Conservation (phyloP, 495 filamentous ascomycete species). For the Glonium stellatum region DNA sequence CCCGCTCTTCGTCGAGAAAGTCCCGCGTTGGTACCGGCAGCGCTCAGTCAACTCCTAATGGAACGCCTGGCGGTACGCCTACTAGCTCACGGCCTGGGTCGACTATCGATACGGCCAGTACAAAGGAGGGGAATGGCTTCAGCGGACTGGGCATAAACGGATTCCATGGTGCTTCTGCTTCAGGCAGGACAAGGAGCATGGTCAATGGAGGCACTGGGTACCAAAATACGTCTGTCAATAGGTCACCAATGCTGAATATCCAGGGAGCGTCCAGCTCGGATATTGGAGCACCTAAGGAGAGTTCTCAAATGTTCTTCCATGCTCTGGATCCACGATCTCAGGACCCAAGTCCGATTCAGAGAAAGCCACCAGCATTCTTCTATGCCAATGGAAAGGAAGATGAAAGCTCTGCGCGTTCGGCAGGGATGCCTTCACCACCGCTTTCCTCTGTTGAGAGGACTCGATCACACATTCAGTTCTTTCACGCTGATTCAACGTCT, state of each 20-base stretch:
- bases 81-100: conserved; percentile 13
- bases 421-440: conserved; percentile 26
- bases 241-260: conserved; percentile 10
- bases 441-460: conserved; percentile 21
- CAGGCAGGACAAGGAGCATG: conserved; percentile 21
- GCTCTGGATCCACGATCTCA: conserved; percentile 31
- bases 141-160: conserved; percentile 16
- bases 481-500: conserved; percentile 47
- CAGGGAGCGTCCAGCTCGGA: conserved; percentile 6
- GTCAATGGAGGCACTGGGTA: conserved; percentile 16
- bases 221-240: conserved; percentile 14
- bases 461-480: conserved; percentile 30
- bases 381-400: conserved; percentile 36
- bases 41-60: conserved; percentile 28
- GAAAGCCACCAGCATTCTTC: conserved; percentile 34
- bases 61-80: conserved; percentile 27
- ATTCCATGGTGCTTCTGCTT: not conserved
- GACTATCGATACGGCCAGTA: conserved; percentile 7
- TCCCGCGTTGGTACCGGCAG: conserved; percentile 32
- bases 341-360: conserved; percentile 20
- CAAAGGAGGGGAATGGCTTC: conserved; percentile 15
- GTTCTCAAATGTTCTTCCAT: conserved; percentile 36
- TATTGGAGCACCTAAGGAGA: conserved; percentile 1
- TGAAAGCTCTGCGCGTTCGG: conserved; percentile 2
- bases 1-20: conserved; percentile 36